Evolutionary conservation across 2,329 filamentous ascomycete genomes (phyloP), one percentile per base, ranked within the genome.

Genomic region (Sarocladiaceae sp.): DNA sequence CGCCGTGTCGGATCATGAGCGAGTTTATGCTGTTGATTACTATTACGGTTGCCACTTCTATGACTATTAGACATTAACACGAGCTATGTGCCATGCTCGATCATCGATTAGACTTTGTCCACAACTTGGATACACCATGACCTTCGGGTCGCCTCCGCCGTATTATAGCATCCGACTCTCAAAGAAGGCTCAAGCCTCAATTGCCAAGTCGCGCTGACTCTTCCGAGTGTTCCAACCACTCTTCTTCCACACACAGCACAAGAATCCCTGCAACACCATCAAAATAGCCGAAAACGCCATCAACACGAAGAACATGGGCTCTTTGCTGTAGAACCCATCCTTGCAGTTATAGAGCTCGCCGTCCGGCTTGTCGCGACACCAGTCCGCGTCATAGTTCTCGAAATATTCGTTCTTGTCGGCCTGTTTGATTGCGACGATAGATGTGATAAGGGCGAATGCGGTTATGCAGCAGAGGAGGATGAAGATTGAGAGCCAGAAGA

Each of bases 321-420:
- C 35, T 17, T 17, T 37, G 8, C 35, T 17, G 35, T 37, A 37
- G 35, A 37, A 37, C 12, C 35, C 35, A 37, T 37, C 35, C 12
- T 6, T 12, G n/a, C 35, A 37, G 7, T 12, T 8, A 17, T n/a
- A 6, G 7, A 37, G 35, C n/a, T 37, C 18, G 12, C 35, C n/a
- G 35, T 12, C 18, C 12, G 6, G 6, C 35, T 37, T n/a, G 35
- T 37, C 7, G 6, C 35, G 15, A 17, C 35, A 37, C 35, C 35
- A 37, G n/a, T 37, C 35, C 18, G n/a, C 15, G n/a, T 37, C 35
- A 17, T 37, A n/a, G 35, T 37, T 37, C 48, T 99, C 80, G 67
- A 99, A 94, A 28, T 92, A 90, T 70, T 92, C 91, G 57, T 83
- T 88, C 49, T 88, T 96, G 72, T 97, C 97, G 58, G 86, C 86